Evolutionary conservation across 306 rosid genomes (phyloP).

Genomic region (Luffa aegyptiaca): DNA sequence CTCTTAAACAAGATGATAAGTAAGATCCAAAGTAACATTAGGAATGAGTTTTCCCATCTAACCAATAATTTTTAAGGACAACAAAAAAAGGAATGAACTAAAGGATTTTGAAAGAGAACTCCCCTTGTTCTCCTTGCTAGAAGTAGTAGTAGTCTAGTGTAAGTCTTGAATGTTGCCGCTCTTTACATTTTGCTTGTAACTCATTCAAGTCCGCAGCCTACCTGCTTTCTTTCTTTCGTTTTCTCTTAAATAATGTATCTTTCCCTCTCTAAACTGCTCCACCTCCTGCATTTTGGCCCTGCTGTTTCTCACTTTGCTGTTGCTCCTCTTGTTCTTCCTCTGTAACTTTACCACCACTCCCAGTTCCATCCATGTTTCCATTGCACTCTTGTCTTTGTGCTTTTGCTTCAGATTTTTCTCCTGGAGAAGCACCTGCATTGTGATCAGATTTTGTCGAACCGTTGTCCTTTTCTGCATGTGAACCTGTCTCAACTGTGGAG

Average conservation of each 20-base stretch:
- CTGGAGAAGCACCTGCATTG: conserved; percentile 25
- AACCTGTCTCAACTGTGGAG: conserved; percentile 30
- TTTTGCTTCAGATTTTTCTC: conserved; percentile 33
- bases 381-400: conserved; percentile 46
- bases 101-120: conserved; percentile 38
- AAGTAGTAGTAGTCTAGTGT: conserved; percentile 22
- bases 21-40: neutral
- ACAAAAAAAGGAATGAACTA: conserved; percentile 32
- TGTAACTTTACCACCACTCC: conserved; percentile 23
- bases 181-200: conserved; percentile 64
- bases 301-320: conserved; percentile 20
- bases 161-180: conserved; percentile 42
- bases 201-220: conserved; percentile 42
- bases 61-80: conserved; percentile 20
- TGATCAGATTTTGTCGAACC: conserved; percentile 33
- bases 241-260: neutral
- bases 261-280: conserved; percentile 24
- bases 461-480: conserved; percentile 38
- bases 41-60: conserved; percentile 10
- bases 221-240: conserved; percentile 6
- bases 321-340: conserved; percentile 25
- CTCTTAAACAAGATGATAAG: conserved; percentile 3
- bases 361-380: conserved; percentile 40
- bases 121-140: conserved; percentile 34
- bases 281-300: conserved; percentile 21